phyloP scores from a whole-genome alignment of 2,329 filamentous ascomycete species.

The Anisogramma anomala region DNA sequence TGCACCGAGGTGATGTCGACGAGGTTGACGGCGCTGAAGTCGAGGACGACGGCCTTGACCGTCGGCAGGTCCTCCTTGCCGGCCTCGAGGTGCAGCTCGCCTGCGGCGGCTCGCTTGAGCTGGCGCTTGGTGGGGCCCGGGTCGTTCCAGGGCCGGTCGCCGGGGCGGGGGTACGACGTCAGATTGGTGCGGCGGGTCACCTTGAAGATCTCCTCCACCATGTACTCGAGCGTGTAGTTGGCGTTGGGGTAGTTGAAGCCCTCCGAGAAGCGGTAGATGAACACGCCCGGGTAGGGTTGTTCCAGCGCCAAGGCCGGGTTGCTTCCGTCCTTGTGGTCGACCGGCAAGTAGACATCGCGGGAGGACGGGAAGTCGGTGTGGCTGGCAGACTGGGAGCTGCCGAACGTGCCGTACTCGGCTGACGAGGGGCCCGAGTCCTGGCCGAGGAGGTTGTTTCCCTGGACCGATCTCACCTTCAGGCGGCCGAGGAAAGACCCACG shows the following conservation, averaged over 20 bases:
- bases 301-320: slow-evolving; percentile 75
- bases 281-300: slow-evolving; percentile 78
- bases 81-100: slow-evolving; percentile 15
- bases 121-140: slow-evolving; percentile 54
- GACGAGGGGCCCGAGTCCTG: slow-evolving; percentile 37
- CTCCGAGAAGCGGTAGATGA: slow-evolving; percentile 91
- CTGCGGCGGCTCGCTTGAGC: slow-evolving; percentile 20
- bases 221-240: slow-evolving; percentile 72
- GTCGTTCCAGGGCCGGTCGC: slow-evolving; percentile 92
- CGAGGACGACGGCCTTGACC: slow-evolving; percentile 66
- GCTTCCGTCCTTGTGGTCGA: slow-evolving; percentile 79
- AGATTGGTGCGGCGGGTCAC: slow-evolving; percentile 68
- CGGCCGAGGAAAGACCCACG: slow-evolving; percentile 74
- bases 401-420: slow-evolving; percentile 47
- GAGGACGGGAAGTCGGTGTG: slow-evolving; percentile 34
- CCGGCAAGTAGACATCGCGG: slow-evolving; percentile 75
- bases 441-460: slow-evolving; percentile 62
- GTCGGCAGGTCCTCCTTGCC: slow-evolving; percentile 18
- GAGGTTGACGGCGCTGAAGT: slow-evolving; percentile 89
- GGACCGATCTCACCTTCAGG: slow-evolving; percentile 72
- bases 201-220: slow-evolving; percentile 55
- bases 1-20: slow-evolving; percentile 90
- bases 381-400: slow-evolving; percentile 19
- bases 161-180: slow-evolving; percentile 49
- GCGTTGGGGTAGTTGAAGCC: slow-evolving; percentile 96